Conservation (phyloP, 495 filamentous ascomycete genomes). For the Pseudotulostoma volvatum region DNA sequence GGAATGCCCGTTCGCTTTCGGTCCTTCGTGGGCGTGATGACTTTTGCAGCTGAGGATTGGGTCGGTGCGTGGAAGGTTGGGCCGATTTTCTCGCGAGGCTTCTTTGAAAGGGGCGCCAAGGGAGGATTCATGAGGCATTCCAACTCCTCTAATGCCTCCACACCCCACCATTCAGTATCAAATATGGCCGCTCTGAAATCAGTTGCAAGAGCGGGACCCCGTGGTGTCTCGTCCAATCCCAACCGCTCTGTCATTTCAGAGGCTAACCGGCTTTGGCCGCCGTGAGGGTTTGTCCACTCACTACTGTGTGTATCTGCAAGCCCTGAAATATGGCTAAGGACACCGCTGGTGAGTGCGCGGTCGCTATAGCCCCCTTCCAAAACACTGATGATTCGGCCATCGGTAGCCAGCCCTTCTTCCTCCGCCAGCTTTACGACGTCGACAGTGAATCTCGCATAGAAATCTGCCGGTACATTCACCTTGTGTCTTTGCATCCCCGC, state of each 20-base stretch:
- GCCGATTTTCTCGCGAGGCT: constrained; percentile 32
- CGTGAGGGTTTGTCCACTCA: neutral
- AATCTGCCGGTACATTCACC: constrained; percentile 89
- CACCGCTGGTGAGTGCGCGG: constrained; percentile 69
- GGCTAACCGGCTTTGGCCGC: constrained; percentile 8
- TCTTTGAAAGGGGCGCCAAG: constrained; percentile 25
- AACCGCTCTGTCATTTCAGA: constrained; percentile 16
- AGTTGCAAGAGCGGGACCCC: neutral
- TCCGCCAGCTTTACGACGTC: constrained; percentile 71
- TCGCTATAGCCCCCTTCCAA: constrained; percentile 94
- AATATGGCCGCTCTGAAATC: constrained; percentile 19
- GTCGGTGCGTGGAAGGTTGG: constrained; percentile 62
- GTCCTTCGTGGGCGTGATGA: constrained; percentile 40
- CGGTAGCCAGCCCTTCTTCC: constrained; percentile 59
- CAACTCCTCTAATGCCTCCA: constrained; percentile 46
- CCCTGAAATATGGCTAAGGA: constrained; percentile 75
- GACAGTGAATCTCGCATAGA: constrained; percentile 77
- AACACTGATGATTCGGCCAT: constrained; percentile 79
- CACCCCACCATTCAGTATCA: constrained; percentile 63
- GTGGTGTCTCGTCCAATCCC: constrained; percentile 3
- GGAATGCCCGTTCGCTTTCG: constrained; percentile 28
- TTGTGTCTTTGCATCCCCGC: constrained; percentile 84
- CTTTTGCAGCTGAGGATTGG: constrained; percentile 61
- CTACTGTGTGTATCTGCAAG: constrained; percentile 29
- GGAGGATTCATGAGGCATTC: constrained; percentile 37